Evolutionary conservation across 2,329 filamentous ascomycete species (phyloP), one percentile per base, ranked within the genome.

Genomic region (Alternaria dauci): DNA sequence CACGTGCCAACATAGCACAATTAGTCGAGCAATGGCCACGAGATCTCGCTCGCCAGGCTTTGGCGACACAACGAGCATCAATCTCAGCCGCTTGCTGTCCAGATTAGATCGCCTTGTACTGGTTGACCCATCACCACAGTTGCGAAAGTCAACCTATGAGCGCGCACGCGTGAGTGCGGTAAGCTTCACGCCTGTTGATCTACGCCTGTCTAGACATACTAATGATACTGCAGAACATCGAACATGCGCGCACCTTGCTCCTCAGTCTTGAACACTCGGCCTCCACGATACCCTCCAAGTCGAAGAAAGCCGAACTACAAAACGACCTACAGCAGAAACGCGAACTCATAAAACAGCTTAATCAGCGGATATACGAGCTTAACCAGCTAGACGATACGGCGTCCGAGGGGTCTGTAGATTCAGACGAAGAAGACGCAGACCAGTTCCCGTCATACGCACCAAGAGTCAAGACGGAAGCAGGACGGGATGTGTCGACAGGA

Each of bases 221-320:
- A 16, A 70, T 14, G 9, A 2, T 30, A 23, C 5, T 8, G 18
- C 11, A 91, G 87, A 94, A 93, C 71, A 82, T 94, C 62, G 86
- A 91, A 67, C 87, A 91, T 74, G 91, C 91, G 20, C 87, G 88
- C 41, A 85, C 84, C 0, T 84, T 91, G 30, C 86, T 94, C 57
- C 85, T 89, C 20, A 88, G 85, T 60, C 84, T 93, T 42, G 91
- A 93, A 75, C 90, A 92, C 69, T 87, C 91, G 68, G 84, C 87
- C 6, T 78, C 86, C 14, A 81, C 78, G n/a, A 55, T 74, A 28
- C 63, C 73, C 16, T 73, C 73, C n/a, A 76, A 76, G 58, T 71
- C 74, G 2, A 86, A 85, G 59, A 86, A 87, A 68, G 82, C 87
- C 63, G 85, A 89, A 59, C 75, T 85, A 18, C 89, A 92, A 76